Evolutionary conservation across 1,284 basidiomycete species (phyloP), one percentile per base, ranked within the genome.

Genomic region (Rhodotorula sp.): DNA sequence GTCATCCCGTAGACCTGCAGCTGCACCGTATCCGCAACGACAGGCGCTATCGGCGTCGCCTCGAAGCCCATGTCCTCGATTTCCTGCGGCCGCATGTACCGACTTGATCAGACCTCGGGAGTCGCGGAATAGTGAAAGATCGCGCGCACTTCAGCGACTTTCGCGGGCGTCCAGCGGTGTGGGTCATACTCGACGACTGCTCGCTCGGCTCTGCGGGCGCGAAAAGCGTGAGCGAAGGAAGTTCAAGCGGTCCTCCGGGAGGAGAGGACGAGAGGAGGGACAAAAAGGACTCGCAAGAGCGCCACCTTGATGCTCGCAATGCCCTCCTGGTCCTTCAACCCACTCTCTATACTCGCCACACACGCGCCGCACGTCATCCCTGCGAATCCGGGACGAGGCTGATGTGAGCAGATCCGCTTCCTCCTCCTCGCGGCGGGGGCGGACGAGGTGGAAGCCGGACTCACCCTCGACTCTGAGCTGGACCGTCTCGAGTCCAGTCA

Each of bases 11-110:
- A 94, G 76, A 96, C 85, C 44, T 87, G 87, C 37, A 96, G 84
- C 24, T 86, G 87, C 59, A 91, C 84, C 2, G 83, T 83, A 76
- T 92, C 89, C 15, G 85, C 82, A 34, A 85, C 84, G 52, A 84
- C 79, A 7, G 85, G 83, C 0, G 87, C 87, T 59, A 93, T 87
- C 67, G 87, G 82, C 0, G 88, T 86, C 0, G 93, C 91, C 79
- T 94, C 93, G 78, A 96, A 96, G 22, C 93, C 93, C 61, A 94
- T 89, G 81, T 95, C 92, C 24, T 88, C 89, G 72, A 95, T 92
- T 85, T 92, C 92, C 87, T 92, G 80, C 4, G 28, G 11, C 13
- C 1, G 30, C 69, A 40, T 55, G 62, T 50, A 50, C 34, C 30
- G 15, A 11, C 40, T 31, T 31, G 50, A 51, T 55, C 46, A 55